Base-by-base conservation (phyloP, 768 basidiomycete genomes). In the Exsudoporus frostii region DNA sequence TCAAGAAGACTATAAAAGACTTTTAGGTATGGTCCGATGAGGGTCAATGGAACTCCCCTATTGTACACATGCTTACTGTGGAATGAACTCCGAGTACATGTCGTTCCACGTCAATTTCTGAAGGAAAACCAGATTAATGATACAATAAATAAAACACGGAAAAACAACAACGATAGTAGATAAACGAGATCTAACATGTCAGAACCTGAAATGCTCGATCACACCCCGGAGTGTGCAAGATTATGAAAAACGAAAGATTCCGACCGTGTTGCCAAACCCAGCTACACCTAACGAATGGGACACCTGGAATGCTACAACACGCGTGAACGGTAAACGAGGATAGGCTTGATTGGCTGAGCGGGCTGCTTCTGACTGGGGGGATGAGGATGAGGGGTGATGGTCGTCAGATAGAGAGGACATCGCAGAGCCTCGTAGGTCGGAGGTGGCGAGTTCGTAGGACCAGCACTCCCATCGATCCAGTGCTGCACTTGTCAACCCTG, bases 401-500 rank as follows among this genome's bases (percentile, higher is more conserved):
- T 61, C 65, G 29, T 56, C 63, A 13, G 72, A 64, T 24, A 90
- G 66, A 38, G 79, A 69, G 3, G 79, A 74, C 30, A 90, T 67
- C 8, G 80, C 45, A 2, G 82, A 82, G 40, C 75, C 77, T 47
- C 78, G 80, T 47, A 85, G 48, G 34, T 66, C 68, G 19, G 77
- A 71, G 15, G 73, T 66, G 5, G 74, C 69, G 9, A 82, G 81
- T 58, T 92, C 87, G 60, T 89, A 86, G 36, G 75, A 78, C 91
- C 91, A 93, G 27, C 88, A 59, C 58, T 93, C 90, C 91, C 91
- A 93, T 49, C 90, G 75, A 51, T 91, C 88, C 37, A 92, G 69
- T 24, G 83, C 84, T 11, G 85, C 77, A 27, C 73, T 60, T 19
- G 86, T 82, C 54, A 92, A 69, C 14, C 86, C 87, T 42, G 48